These are phyloP conservation scores for Globisporangium heterothallicum DNA, from an alignment of 352 stramenopile species.

Conservation along the genomic window DNA sequence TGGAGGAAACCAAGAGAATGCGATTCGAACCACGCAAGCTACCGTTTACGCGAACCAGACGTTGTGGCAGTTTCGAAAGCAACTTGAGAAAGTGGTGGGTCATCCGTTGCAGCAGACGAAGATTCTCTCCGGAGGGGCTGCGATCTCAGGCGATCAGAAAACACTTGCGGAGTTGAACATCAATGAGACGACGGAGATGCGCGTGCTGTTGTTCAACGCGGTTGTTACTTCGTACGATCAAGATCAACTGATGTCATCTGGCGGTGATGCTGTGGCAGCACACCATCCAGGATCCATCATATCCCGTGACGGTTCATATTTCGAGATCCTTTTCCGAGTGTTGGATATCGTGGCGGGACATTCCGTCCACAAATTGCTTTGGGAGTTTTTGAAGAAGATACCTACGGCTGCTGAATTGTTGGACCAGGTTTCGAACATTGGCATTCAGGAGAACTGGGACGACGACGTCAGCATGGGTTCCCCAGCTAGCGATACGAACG, in stretches of 20 bases:
- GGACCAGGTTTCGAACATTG: slow-evolving; percentile 54
- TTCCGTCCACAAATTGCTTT: slow-evolving; percentile 63
- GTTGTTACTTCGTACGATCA: slow-evolving; percentile 44
- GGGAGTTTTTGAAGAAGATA: slow-evolving; percentile 80
- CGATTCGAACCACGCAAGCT: slow-evolving; percentile 49
- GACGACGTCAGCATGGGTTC: slow-evolving; percentile 42
- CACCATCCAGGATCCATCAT: slow-evolving; percentile 67
- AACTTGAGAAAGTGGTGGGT: slow-evolving; percentile 61
- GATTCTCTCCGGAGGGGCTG: slow-evolving; percentile 59
- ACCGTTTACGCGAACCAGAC: slow-evolving; percentile 79
- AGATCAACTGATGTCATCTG: slow-evolving; percentile 27
- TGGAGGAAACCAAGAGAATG: slow-evolving; percentile 36
- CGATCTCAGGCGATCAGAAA: slow-evolving; percentile 75
- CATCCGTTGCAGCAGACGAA: slow-evolving; percentile 82
- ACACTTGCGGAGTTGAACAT: slow-evolving; percentile 78
- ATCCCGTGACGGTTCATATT: slow-evolving; percentile 61
- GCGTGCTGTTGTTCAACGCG: slow-evolving; percentile 79
- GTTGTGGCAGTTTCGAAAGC: slow-evolving; percentile 59
- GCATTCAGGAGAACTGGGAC: slow-evolving; percentile 20
- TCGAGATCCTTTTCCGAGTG: slow-evolving; percentile 80
- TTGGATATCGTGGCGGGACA: slow-evolving; percentile 59
- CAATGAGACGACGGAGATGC: slow-evolving; percentile 66
- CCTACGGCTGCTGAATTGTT: slow-evolving; percentile 71
- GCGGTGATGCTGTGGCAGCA: slow-evolving; percentile 12
- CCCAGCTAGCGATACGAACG: slow-evolving; percentile 9